phyloP scores from a whole-genome alignment of 768 basidiomycete species.

The Mrakia gelida region DNA sequence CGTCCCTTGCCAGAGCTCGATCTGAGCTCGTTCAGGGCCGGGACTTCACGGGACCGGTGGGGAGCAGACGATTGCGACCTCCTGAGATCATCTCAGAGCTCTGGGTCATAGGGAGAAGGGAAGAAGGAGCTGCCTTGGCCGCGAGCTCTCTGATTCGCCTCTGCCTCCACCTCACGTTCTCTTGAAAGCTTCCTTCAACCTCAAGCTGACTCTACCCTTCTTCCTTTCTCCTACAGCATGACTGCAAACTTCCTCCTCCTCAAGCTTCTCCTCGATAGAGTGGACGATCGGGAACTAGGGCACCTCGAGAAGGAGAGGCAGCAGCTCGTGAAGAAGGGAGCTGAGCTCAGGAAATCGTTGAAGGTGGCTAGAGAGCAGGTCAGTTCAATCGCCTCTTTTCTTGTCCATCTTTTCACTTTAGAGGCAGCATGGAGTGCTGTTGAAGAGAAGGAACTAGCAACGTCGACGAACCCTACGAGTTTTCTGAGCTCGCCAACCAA shows the following conservation, averaged over 20 bases:
- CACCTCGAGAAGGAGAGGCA: background rate
- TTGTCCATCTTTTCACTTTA: background rate
- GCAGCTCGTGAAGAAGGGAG: background rate
- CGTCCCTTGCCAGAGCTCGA: background rate
- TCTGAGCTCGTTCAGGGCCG: background rate
- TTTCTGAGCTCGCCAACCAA: background rate
- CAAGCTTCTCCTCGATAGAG: background rate
- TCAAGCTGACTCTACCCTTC: background rate
- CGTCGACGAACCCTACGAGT: too few species aligned
- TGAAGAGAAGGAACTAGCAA: background rate
- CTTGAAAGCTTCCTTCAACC: background rate
- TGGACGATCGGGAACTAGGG: background rate
- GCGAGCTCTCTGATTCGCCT: too few species aligned
- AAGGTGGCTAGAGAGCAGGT: background rate
- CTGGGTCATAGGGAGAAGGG: too few species aligned
- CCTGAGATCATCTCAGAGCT: too few species aligned
- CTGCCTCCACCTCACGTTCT: background rate
- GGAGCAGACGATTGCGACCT: too few species aligned
- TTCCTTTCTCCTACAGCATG: background rate
- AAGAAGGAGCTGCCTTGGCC: too few species aligned
- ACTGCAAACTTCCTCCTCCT: background rate
- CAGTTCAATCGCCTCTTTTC: background rate
- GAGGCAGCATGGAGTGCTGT: too few species aligned
- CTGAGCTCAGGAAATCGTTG: background rate
- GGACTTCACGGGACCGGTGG: too few species aligned